These are phyloP conservation scores for Fusarium albosuccineum DNA, from an alignment of 2,329 filamentous ascomycete species.

Conservation along the genomic window DNA sequence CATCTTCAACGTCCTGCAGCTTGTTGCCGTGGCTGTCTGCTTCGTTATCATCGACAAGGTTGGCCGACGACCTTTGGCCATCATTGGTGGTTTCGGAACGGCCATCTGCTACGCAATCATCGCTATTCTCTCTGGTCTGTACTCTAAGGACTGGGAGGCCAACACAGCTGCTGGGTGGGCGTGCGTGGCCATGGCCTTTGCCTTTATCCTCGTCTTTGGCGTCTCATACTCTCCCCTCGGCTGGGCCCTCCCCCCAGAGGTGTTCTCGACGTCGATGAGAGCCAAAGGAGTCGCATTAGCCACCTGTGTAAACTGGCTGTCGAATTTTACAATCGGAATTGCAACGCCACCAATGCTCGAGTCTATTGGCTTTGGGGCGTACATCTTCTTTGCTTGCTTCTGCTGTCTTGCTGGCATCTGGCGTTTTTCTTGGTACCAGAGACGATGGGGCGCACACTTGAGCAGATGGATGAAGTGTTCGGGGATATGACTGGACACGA, in stretches of 20 bases:
- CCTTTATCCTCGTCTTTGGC: constrained; percentile 61
- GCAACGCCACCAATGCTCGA: no score
- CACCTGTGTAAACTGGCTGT: constrained; percentile 55
- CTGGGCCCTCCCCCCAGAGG: constrained; percentile 58
- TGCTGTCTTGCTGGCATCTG: constrained; percentile 64
- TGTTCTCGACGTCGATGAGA: constrained; percentile 53
- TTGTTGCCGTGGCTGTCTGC: no score
- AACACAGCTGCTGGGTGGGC: constrained; percentile 62
- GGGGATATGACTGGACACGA: constrained; percentile 35
- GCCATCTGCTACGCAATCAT: no score
- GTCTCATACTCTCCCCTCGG: constrained; percentile 54
- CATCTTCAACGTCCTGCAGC: no score
- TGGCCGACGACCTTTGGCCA: no score
- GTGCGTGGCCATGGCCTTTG: constrained; percentile 71
- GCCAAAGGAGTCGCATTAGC: constrained; percentile 55
- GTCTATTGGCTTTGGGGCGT: no score
- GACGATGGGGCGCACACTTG: constrained; percentile 78
- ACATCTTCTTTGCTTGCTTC: no score
- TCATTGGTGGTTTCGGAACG: no score
- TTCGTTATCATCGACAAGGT: no score
- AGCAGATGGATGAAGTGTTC: constrained; percentile 82
- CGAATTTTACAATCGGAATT: constrained; percentile 37
- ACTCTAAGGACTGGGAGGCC: no score
- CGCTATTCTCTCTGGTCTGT: no score
- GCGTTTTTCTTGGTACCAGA: constrained; percentile 72